These are phyloP conservation scores for Neurospora pannonica DNA, from an alignment of 495 filamentous ascomycete species.

Conservation along the genomic window DNA sequence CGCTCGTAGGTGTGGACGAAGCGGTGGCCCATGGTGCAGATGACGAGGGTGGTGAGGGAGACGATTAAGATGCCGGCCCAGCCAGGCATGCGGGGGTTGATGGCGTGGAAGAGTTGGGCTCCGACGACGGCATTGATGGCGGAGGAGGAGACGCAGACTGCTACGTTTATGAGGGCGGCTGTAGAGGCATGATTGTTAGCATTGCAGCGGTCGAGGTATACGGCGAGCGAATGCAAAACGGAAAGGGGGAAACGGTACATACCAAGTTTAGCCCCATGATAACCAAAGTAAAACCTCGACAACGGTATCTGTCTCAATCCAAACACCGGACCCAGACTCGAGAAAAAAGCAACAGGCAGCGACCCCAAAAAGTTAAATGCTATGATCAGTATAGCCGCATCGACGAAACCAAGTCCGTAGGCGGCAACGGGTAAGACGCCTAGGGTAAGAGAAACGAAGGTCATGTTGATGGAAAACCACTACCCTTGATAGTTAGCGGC, in stretches of 20 bases:
- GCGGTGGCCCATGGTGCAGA: constrained; percentile 71
- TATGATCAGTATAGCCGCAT: constrained; percentile 59
- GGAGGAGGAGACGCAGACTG: constrained; percentile 72
- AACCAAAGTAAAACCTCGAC: constrained; percentile 76
- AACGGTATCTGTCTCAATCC: constrained; percentile 80
- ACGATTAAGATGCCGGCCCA: constrained; percentile 73
- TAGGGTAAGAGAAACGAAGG: constrained; percentile 73
- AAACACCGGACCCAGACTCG: constrained; percentile 67
- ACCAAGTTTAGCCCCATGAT: constrained; percentile 62
- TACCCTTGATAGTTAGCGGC: constrained; percentile 25
- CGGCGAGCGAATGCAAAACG: too few relatives aligned
- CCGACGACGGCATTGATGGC: constrained; percentile 74
- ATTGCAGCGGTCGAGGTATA: too few relatives aligned
- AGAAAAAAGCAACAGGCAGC: constrained; percentile 69
- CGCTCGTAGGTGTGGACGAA: constrained; percentile 74
- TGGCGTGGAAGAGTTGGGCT: constrained; percentile 68
- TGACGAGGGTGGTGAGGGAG: constrained; percentile 56
- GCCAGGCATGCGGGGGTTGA: constrained; percentile 61
- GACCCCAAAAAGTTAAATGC: constrained; percentile 74
- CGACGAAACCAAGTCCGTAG: constrained; percentile 64
- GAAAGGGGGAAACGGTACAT: constrained; percentile 22
- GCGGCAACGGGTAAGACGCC: constrained; percentile 60
- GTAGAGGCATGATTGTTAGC: too few relatives aligned
- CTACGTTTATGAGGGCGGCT: constrained; percentile 67
- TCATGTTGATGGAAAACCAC: constrained; percentile 83